Conservation (phyloP, 2,329 filamentous ascomycete genomes). For the Fusarium sacchari region DNA sequence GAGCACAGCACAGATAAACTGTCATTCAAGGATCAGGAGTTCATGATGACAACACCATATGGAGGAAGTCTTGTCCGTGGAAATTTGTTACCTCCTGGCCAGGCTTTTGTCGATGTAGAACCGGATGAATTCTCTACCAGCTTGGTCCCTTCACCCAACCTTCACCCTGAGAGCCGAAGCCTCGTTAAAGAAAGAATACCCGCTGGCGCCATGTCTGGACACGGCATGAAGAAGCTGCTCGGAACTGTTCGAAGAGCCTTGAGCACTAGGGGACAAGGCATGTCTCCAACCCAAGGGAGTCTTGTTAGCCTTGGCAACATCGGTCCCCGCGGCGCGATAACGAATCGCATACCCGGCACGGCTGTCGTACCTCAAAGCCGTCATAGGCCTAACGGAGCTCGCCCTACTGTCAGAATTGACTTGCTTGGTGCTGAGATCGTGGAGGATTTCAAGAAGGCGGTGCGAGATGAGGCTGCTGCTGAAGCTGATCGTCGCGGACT, state of each 20-base stretch:
- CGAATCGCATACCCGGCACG: constrained; percentile 68
- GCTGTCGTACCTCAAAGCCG: constrained; percentile 68
- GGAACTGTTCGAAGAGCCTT: constrained; percentile 86
- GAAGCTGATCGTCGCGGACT: constrained; percentile 44
- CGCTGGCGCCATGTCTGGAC: constrained; percentile 71
- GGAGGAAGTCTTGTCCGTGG: constrained; percentile 89
- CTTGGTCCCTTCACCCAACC: constrained; percentile 65
- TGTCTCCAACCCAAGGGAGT: constrained; percentile 57
- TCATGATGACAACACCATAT: constrained; percentile 72
- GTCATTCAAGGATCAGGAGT: constrained; percentile 64
- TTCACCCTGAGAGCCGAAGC: constrained; percentile 52
- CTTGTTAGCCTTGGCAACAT: constrained; percentile 60
- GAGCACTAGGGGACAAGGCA: constrained; percentile 65
- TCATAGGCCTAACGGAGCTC: constrained; percentile 54
- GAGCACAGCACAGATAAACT: constrained; percentile 69
- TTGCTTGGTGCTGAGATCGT: constrained; percentile 80
- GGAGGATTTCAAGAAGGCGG: constrained; percentile 81
- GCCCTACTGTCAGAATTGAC: constrained; percentile 76
- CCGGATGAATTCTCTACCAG: constrained; percentile 59
- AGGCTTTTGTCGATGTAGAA: constrained; percentile 79
- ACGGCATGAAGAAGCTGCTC: constrained; percentile 86
- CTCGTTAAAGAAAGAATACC: constrained; percentile 60
- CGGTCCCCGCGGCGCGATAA: constrained; percentile 63
- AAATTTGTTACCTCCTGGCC: constrained; percentile 82
- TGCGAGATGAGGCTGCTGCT: constrained; percentile 70